Conservation (phyloP, 2,329 filamentous ascomycete genomes). For the Trichoderma citrinoviride region DNA sequence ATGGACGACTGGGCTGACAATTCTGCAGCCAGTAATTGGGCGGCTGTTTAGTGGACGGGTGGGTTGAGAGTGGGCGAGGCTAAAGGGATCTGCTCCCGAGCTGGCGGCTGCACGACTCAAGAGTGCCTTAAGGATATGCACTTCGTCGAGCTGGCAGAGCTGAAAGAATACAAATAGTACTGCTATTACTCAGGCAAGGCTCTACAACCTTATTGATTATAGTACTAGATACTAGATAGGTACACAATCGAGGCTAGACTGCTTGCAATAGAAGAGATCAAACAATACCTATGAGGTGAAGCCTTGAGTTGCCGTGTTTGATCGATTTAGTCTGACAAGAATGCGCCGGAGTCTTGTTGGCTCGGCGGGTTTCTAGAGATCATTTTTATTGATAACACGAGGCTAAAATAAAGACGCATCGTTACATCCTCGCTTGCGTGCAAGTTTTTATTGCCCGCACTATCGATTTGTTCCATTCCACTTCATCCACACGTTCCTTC, state of each 20-base stretch:
- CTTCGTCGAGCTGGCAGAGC: not conserved
- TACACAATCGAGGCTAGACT: not conserved
- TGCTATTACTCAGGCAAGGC: not conserved
- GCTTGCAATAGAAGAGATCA: not conserved
- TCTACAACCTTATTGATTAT: no score
- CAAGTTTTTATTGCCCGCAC: not conserved
- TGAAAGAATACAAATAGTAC: not conserved
- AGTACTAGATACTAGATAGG: no score
- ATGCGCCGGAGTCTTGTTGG: slow-evolving; percentile 1
- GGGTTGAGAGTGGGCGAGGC: slow-evolving; percentile 1
- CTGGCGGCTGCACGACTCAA: not conserved
- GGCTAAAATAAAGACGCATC: not conserved
- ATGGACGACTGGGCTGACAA: slow-evolving; percentile 1
- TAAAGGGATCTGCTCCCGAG: slow-evolving; percentile 15
- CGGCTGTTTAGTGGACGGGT: not conserved
- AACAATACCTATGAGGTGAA: not conserved
- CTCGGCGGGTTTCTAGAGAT: not conserved
- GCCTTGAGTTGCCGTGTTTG: not conserved
- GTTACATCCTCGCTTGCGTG: not conserved
- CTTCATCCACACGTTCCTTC: not conserved
- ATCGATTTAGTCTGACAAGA: not conserved
- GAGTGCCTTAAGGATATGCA: not conserved
- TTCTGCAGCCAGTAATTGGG: slow-evolving; percentile 9
- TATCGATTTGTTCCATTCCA: not conserved
- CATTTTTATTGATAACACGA: slow-evolving; percentile 1